Evolutionary conservation across 2,329 filamentous ascomycete genomes (phyloP).

Genomic region (Thermothelomyces thermophilus): DNA sequence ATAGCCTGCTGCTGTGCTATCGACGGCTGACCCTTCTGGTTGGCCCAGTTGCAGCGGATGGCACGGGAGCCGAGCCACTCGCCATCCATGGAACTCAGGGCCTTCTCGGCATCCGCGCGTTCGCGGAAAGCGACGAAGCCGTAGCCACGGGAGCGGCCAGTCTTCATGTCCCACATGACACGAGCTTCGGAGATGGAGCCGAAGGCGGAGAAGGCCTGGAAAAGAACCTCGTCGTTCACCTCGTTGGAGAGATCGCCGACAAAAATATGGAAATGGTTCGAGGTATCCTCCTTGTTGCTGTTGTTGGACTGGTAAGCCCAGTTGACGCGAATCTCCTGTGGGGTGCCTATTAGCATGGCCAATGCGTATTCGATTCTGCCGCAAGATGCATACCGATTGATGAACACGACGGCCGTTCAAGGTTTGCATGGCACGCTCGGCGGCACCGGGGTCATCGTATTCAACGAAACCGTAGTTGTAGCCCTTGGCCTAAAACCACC

Average conservation of each 20-base stretch:
- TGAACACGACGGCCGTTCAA: conserved; percentile 93
- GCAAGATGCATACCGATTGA: conserved; percentile 64
- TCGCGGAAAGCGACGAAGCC: conserved; percentile 98
- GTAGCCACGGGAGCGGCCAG: conserved; percentile 91
- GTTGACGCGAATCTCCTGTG: conserved; percentile 89
- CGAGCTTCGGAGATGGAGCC: conserved; percentile 94
- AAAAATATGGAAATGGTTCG: conserved; percentile 98
- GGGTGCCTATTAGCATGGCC: conserved; percentile 2
- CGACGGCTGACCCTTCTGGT: conserved; percentile 98
- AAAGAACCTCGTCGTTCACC: conserved; percentile 91
- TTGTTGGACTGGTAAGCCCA: conserved; percentile 99
- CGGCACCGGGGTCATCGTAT: conserved; percentile 94
- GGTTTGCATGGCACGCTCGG: conserved; percentile 94
- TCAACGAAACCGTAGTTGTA: conserved; percentile 99
- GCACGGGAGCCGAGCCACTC: conserved; percentile 98
- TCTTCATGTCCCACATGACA: conserved; percentile 99
- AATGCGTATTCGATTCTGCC: not conserved
- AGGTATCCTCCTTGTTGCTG: conserved; percentile 91
- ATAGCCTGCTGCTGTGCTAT: conserved; percentile 97
- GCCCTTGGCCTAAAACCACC: conserved; percentile 66
- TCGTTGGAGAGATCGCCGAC: conserved; percentile 97
- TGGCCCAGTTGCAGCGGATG: conserved; percentile 99
- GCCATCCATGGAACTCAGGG: conserved; percentile 94
- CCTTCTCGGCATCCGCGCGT: conserved; percentile 88
- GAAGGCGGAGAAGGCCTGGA: conserved; percentile 93